Evolutionary conservation across 225 moss, liverwort and hornwort species (phyloP).

Genomic region (Asterella californica): DNA sequence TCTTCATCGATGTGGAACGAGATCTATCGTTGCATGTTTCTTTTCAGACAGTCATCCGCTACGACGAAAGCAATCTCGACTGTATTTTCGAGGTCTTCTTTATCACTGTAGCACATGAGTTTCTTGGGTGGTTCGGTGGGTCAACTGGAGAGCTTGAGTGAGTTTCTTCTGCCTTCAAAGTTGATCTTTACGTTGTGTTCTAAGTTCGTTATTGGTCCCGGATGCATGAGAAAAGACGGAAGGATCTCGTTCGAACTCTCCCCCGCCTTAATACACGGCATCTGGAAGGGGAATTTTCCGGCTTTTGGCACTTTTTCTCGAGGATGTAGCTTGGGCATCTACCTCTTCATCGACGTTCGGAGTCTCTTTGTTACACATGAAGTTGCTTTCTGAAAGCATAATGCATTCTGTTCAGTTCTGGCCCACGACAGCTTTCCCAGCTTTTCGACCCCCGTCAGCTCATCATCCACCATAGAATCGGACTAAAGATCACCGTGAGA

Average conservation of each 20-base stretch:
- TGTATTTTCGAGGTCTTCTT: neutral
- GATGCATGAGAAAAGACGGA: neutral
- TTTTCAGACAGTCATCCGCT: too few relatives aligned
- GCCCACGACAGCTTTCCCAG: too few relatives aligned
- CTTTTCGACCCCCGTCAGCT: too few relatives aligned
- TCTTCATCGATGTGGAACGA: neutral
- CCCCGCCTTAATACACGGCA: too few relatives aligned
- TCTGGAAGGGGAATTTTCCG: neutral
- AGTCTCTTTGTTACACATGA: too few relatives aligned
- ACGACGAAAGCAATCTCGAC: too few relatives aligned
- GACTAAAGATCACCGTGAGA: too few relatives aligned
- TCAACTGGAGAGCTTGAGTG: neutral
- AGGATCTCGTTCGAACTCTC: neutral
- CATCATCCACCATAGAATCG: too few relatives aligned
- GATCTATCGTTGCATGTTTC: too few relatives aligned
- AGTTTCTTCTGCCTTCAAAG: neutral
- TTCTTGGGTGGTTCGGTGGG: neutral
- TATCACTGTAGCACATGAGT: neutral
- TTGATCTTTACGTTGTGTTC: neutral
- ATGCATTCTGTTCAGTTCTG: too few relatives aligned
- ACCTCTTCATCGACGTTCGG: too few relatives aligned
- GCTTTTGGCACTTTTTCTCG: neutral
- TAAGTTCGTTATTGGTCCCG: neutral
- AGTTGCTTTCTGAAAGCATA: too few relatives aligned
- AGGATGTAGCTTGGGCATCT: neutral